Evolutionary conservation across 2,329 filamentous ascomycete genomes (phyloP).

Genomic region (Hymenotorrendiella dingleyae): DNA sequence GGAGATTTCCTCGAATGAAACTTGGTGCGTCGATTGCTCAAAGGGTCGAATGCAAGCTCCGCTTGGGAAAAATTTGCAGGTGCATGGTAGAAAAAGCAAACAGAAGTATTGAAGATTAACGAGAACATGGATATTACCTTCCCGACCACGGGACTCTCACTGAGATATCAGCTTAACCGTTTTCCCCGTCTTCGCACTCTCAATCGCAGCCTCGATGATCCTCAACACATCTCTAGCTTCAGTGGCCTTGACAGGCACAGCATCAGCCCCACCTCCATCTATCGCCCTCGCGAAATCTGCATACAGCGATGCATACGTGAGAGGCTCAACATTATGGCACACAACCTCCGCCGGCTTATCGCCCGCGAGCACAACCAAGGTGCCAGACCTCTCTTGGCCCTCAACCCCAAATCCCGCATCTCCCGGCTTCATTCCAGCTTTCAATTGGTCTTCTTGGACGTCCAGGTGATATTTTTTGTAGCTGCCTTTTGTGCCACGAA

Average conservation of each 20-base stretch:
- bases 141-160: too few relatives aligned
- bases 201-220: conserved; percentile 49
- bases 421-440: conserved; percentile 53
- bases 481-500: conserved; percentile 66
- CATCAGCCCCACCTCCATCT: conserved; percentile 38
- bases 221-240: conserved; percentile 48
- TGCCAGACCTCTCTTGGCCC: conserved; percentile 49
- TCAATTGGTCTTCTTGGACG: conserved; percentile 69
- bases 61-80: too few relatives aligned
- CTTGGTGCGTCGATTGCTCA: too few relatives aligned
- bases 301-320: conserved; percentile 67
- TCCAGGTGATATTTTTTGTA: conserved; percentile 70
- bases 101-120: too few relatives aligned
- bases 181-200: conserved; percentile 46
- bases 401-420: conserved; percentile 63
- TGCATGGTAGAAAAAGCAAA: too few relatives aligned
- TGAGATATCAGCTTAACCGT: conserved; percentile 19
- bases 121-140: too few relatives aligned
- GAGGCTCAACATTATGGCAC: conserved; percentile 54
- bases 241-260: conserved; percentile 47
- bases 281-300: conserved; percentile 45
- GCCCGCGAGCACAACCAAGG: conserved; percentile 48
- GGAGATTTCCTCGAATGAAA: too few relatives aligned
- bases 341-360: conserved; percentile 44
- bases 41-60: too few relatives aligned